A percentile compares a stretch with the other conserved stretches of the same genome.
Evolutionary conservation across 208 protist species (phyloP).

Genomic region (Acanthamoeba sp.): DNA sequence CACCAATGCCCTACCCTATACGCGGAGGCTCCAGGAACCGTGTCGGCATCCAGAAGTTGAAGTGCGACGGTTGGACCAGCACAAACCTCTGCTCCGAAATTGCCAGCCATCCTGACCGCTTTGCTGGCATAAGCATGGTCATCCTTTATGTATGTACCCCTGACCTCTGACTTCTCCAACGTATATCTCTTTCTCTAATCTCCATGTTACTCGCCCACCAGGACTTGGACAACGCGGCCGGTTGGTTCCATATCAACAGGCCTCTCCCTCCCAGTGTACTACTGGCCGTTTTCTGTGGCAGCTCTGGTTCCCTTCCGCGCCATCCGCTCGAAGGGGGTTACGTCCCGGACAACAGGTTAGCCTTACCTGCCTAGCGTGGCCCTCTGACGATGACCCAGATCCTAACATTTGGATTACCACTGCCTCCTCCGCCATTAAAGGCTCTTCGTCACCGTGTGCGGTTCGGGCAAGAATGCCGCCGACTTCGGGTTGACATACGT

Average conservation of each 20-base stretch:
- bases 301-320: not conserved
- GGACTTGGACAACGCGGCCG: conserved; percentile 17
- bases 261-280: not conserved
- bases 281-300: not conserved
- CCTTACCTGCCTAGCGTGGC: not conserved
- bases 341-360: not conserved
- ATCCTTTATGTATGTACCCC: not conserved
- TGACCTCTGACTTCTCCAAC: no score
- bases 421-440: not conserved
- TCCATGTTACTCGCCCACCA: not conserved
- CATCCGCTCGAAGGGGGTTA: not conserved
- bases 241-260: not conserved
- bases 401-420: no score
- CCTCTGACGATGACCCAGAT: no score
- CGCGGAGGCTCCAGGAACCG: not conserved
- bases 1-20: not conserved
- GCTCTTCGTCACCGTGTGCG: conserved; percentile 13
- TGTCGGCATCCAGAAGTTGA: not conserved
- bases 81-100: not conserved
- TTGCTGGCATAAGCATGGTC: not conserved
- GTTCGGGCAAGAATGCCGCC: not conserved
- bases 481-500: conserved; percentile 9
- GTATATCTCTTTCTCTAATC: no score
- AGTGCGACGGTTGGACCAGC: not conserved
- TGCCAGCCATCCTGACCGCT: not conserved